phyloP scores from a whole-genome alignment of 768 basidiomycete species.

The Saitozyma sp. region DNA sequence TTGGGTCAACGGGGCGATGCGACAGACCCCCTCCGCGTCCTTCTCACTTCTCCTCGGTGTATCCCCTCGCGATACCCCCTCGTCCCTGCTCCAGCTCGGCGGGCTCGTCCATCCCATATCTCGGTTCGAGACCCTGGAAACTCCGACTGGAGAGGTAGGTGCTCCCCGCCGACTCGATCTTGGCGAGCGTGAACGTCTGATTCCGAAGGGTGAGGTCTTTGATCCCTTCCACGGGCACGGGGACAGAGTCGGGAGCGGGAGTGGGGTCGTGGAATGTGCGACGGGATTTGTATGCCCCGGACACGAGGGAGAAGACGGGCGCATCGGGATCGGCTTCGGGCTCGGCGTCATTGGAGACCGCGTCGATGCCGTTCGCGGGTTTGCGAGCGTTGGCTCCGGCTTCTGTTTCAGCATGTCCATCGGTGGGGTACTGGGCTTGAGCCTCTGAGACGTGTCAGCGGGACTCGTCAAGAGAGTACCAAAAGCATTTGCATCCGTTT shows the following conservation, averaged over 20 bases:
- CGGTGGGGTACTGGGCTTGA: not conserved
- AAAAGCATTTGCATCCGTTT: too few species aligned
- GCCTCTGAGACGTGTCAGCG: conserved; percentile 3
- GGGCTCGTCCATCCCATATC: conserved; percentile 75
- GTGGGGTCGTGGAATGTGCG: conserved; percentile 19
- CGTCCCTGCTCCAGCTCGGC: conserved; percentile 82
- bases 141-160: conserved; percentile 71
- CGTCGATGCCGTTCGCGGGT: not conserved
- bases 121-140: conserved; percentile 77
- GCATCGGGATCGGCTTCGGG: conserved; percentile 62
- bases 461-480: not conserved
- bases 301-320: conserved; percentile 81
- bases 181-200: conserved; percentile 63
- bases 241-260: not conserved
- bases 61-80: conserved; percentile 84
- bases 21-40: not conserved
- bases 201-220: conserved; percentile 64
- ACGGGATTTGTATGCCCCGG: conserved; percentile 75
- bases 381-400: not conserved
- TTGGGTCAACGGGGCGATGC: too few species aligned
- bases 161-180: conserved; percentile 71
- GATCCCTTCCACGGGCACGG: conserved; percentile 35
- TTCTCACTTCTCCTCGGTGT: conserved; percentile 59
- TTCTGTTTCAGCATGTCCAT: too few species aligned
- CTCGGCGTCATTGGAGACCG: conserved; percentile 22